These are phyloP conservation scores for Aspergillus udagawae DNA, from an alignment of 2,329 filamentous ascomycete genomes.

Conservation along the genomic window DNA sequence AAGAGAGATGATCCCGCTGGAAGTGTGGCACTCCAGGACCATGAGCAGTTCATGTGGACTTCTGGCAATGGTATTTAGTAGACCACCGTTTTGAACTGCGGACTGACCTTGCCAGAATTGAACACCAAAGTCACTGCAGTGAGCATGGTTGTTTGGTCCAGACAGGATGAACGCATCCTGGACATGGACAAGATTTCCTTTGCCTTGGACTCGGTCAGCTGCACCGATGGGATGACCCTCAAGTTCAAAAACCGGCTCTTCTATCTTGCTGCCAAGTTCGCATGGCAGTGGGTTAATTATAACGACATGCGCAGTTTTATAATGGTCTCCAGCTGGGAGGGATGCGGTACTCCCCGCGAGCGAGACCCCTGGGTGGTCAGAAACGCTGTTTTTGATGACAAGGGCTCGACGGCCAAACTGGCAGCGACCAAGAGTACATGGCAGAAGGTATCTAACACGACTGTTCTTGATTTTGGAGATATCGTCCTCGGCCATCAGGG, in stretches of 20 bases:
- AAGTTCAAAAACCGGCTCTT: conserved; percentile 7
- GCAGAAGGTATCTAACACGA: conserved; percentile 6
- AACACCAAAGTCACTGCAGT: conserved; percentile 5
- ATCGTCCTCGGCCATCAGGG: not conserved
- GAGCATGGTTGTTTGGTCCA: conserved; percentile 9
- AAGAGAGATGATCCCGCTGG: conserved; percentile 1
- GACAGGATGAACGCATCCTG: conserved; percentile 7
- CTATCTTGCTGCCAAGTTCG: conserved; percentile 6
- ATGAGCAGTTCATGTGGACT: conserved; percentile 8
- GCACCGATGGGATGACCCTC: conserved; percentile 1
- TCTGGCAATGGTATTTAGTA: conserved; percentile 1
- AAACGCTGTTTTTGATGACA: conserved; percentile 4
- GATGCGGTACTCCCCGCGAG: not conserved
- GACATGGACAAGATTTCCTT: conserved; percentile 9
- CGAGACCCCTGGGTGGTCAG: conserved; percentile 8
- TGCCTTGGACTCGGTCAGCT: conserved; percentile 4
- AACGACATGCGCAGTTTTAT: conserved; percentile 8
- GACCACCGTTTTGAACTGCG: not conserved
- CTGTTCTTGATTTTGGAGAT: conserved; percentile 7
- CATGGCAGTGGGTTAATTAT: conserved; percentile 9
- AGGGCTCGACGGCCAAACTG: not conserved
- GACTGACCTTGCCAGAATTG: not conserved
- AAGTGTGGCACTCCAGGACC: conserved; percentile 1
- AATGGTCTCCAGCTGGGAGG: not conserved
- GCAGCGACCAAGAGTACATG: conserved; percentile 2